Base-by-base conservation (phyloP, 2,329 filamentous ascomycete species). In the Neospermospora avenae region DNA sequence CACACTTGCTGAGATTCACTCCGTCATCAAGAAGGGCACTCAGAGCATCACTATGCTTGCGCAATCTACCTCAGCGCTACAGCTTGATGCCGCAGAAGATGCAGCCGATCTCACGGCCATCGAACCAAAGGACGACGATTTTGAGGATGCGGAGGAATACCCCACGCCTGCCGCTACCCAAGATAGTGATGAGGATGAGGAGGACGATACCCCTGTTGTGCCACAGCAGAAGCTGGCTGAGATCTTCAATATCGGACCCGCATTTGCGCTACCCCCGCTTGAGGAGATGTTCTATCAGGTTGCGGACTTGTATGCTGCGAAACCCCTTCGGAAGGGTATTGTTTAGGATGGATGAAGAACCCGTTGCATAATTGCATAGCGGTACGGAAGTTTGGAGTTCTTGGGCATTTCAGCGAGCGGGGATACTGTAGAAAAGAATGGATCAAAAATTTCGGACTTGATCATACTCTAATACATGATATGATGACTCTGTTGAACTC, bases 231-330 rank as follows among this genome's bases (percentile, higher is more conserved):
- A 84, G 64, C 76, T 93, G 57, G 81, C 87, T 5, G 81, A 85
- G 54, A 82, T 93, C 39, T 91, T 93, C 65, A 87, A 91, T 64
- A 79, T 81, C 14, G 84, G 84, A 2, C 85, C 87, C 2, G 82
- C 86, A 3, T 89, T 88, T 70, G 86, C 87, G 0, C 81, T 88
- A 69, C 86, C 87, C 22, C 84, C 88, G 11, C 83, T 93, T 22
- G 85, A 88, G 73, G 89, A 91, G 63, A 82, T 91, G 76, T 92
- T 93, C 71, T 85, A 88, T 73, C 84, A 86, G 73, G 86, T 93
- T 41, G 82, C 88, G 13, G 83, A 78, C 4, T 71, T 90, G 64
- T 85, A 89, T 71, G 81, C 83, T 1, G 77, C 81, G 62, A 87
- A 84, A 72, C 80, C 83, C 14, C 66, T 78, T 4, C 24, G 35